These are phyloP conservation scores for Nelumbo lutea DNA, from an alignment of 164 flowering plant genomes.

Conservation along the genomic window DNA sequence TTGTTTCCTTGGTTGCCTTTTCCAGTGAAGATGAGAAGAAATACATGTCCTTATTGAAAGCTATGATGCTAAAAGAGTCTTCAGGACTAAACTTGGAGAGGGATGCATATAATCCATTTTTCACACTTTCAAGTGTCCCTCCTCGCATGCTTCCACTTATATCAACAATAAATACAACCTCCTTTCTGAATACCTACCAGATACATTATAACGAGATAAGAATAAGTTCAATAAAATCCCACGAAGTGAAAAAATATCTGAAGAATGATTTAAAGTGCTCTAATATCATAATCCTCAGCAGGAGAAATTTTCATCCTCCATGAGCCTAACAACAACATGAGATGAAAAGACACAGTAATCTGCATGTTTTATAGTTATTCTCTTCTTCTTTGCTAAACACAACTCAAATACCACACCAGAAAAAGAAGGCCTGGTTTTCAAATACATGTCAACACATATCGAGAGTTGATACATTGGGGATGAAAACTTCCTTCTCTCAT, in stretches of 20 bases:
- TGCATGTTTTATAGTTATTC: too few species aligned
- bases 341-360: too few species aligned
- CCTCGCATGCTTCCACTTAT: conserved; percentile 92
- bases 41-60: conserved; percentile 60
- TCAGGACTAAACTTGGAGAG: conserved; percentile 49
- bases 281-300: neutral
- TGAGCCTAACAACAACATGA: too few species aligned
- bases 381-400: too few species aligned
- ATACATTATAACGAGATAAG: conserved; percentile 14
- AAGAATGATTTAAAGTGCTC: neutral
- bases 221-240: neutral
- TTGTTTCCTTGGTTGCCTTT: conserved; percentile 51
- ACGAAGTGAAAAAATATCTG: neutral
- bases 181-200: conserved; percentile 66
- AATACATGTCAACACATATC: too few species aligned
- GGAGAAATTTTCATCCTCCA: neutral
- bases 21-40: conserved; percentile 67
- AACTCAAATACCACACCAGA: too few species aligned
- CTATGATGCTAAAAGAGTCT: conserved; percentile 76
- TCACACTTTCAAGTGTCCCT: conserved; percentile 55
- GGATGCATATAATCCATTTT: conserved; percentile 48
- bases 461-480: too few species aligned
- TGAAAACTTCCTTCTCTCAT: too few species aligned
- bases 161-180: conserved; percentile 75
- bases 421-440: too few species aligned